Conservation (phyloP, 768 basidiomycete genomes). For the Leucocoprinus birnbaumii region DNA sequence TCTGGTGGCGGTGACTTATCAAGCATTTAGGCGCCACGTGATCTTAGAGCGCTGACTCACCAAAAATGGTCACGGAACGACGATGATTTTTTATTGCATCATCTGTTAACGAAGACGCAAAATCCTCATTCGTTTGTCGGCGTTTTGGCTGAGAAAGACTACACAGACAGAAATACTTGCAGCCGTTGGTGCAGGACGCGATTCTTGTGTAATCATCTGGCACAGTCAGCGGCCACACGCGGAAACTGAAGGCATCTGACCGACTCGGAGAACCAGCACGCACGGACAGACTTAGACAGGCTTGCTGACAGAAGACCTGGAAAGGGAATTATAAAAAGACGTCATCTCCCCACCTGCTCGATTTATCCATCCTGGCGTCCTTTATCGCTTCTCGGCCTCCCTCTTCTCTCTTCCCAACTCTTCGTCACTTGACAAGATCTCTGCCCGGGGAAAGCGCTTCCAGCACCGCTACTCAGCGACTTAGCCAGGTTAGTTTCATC, state of each 20-base stretch:
- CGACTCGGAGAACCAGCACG: neutral
- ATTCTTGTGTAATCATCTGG: neutral
- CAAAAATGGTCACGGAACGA: too few relatives aligned
- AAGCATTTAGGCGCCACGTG: too few relatives aligned
- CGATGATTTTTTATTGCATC: too few relatives aligned
- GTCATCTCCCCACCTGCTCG: slow-evolving; percentile 5
- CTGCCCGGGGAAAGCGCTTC: neutral
- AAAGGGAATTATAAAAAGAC: slow-evolving; percentile 11
- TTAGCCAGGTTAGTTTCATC: slow-evolving; percentile 18
- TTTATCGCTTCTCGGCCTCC: slow-evolving; percentile 12
- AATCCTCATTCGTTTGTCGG: too few relatives aligned
- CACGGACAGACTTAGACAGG: neutral
- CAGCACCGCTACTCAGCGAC: slow-evolving; percentile 6
- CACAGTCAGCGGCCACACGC: neutral
- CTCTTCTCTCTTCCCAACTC: slow-evolving; percentile 8
- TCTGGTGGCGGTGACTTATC: too few relatives aligned
- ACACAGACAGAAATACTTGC: too few relatives aligned
- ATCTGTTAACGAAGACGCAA: too few relatives aligned
- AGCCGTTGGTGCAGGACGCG: neutral
- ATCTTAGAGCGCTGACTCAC: too few relatives aligned
- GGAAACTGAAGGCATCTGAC: neutral
- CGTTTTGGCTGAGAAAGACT: neutral
- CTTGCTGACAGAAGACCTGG: neutral
- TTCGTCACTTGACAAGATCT: slow-evolving; percentile 5
- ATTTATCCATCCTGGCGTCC: slow-evolving; percentile 20